A percentile compares a stretch with the other conserved stretches of the same genome.
phyloP scores from a whole-genome alignment of 2,329 filamentous ascomycete genomes.

The Aspergillus ibericus region DNA sequence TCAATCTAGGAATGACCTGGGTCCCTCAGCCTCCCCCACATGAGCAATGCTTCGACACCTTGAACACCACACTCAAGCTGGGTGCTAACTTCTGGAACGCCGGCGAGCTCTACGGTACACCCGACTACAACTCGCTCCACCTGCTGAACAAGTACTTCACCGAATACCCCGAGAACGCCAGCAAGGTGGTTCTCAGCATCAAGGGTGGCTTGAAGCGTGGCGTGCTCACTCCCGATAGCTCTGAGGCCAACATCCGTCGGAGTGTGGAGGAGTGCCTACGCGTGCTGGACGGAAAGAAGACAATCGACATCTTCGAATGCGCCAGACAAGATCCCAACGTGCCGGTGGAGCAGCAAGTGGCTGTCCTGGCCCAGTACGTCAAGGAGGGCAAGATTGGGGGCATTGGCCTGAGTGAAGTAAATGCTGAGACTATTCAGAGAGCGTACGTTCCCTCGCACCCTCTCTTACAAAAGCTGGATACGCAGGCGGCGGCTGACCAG shows the following conservation, averaged over 20 bases:
- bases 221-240: conserved; percentile 50
- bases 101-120: conserved; percentile 64
- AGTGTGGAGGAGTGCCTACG: conserved; percentile 60
- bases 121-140: conserved; percentile 59
- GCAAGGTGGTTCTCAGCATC: conserved; percentile 61
- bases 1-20: conserved; percentile 38
- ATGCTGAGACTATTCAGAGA: conserved; percentile 46
- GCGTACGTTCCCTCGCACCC: conserved; percentile 30
- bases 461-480: neutral
- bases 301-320: conserved; percentile 62
- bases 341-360: conserved; percentile 50
- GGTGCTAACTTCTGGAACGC: conserved; percentile 61
- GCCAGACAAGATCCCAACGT: conserved; percentile 57
- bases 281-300: conserved; percentile 57
- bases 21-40: conserved; percentile 26
- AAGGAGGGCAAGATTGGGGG: conserved; percentile 47
- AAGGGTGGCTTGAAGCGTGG: conserved; percentile 56
- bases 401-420: conserved; percentile 46
- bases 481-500: conserved; percentile 32
- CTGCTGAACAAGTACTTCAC: conserved; percentile 64
- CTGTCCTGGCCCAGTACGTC: conserved; percentile 39
- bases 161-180: conserved; percentile 63
- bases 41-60: conserved; percentile 49
- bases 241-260: conserved; percentile 54
- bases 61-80: conserved; percentile 54